These are phyloP conservation scores for Trichophaea hybrida DNA, from an alignment of 2,329 filamentous ascomycete genomes.

Conservation along the genomic window DNA sequence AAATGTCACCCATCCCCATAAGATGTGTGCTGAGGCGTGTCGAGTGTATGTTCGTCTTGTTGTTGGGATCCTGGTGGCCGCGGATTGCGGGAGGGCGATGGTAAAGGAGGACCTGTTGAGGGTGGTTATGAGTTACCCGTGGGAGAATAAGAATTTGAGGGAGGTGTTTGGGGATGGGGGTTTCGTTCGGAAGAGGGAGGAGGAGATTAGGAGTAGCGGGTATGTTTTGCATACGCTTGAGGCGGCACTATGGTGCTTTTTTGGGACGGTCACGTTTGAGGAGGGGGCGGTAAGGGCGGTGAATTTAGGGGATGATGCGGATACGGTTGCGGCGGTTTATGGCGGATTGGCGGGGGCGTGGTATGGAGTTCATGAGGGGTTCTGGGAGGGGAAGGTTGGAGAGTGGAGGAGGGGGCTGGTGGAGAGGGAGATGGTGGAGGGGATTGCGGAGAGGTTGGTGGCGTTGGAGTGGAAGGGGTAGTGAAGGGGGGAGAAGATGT, in stretches of 20 bases:
- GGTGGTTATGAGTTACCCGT: constrained; percentile 22
- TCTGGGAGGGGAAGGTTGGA: background rate
- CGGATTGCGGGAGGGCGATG: constrained; percentile 1
- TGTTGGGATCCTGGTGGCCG: constrained; percentile 25
- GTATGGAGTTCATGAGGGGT: constrained; percentile 28
- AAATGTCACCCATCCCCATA: constrained; percentile 32
- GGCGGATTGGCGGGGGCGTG: constrained; percentile 34
- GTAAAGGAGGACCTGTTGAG: constrained; percentile 26
- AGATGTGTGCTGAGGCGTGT: constrained; percentile 33
- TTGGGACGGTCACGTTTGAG: constrained; percentile 31
- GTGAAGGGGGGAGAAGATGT: too few species aligned
- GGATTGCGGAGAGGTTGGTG: constrained; percentile 14
- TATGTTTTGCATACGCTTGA: constrained; percentile 35
- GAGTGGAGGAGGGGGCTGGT: constrained; percentile 18
- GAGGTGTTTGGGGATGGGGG: constrained; percentile 11
- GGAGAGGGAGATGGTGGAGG: constrained; percentile 18
- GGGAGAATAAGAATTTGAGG: constrained; percentile 18
- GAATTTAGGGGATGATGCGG: constrained; percentile 35
- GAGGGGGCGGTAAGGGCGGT: constrained; percentile 33
- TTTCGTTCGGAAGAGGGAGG: constrained; percentile 25
- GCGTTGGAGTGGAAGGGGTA: background rate
- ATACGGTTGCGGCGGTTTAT: constrained; percentile 36
- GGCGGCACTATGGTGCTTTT: constrained; percentile 34
- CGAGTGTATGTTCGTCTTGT: constrained; percentile 31
- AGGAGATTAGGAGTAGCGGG: constrained; percentile 30